Evolutionary conservation across 441 rosid species (phyloP).

Genomic region (Flueggea neowawraea): DNA sequence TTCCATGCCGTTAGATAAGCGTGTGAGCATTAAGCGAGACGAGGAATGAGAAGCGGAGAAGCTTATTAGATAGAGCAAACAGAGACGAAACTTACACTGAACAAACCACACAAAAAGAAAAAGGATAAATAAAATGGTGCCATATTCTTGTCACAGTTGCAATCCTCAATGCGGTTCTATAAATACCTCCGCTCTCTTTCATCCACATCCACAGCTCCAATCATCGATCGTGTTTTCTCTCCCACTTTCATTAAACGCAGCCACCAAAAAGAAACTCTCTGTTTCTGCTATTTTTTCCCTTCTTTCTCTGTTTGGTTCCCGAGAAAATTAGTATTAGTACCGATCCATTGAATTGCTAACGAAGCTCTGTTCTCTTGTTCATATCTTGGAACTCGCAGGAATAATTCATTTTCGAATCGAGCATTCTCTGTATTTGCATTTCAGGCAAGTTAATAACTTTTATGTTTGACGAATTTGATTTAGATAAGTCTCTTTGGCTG

Average conservation of each 20-base stretch:
- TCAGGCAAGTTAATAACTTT: conserved; percentile 31
- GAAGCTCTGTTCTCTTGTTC: conserved; percentile 13
- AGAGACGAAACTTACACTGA: not conserved
- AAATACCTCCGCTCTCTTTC: conserved; percentile 37
- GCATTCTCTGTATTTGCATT: conserved; percentile 30
- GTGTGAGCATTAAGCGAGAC: no score
- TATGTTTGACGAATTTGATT: not conserved
- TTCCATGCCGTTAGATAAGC: conserved; percentile 8
- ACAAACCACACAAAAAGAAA: not conserved
- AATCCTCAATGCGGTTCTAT: conserved; percentile 28
- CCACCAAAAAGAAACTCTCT: conserved; percentile 7
- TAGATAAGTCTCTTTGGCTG: no score
- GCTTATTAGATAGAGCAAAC: conserved; percentile 1
- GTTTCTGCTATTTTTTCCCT: conserved; percentile 26
- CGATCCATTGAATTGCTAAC: no score
- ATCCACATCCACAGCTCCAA: conserved; percentile 18
- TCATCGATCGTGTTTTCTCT: conserved; percentile 5
- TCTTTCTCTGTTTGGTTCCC: not conserved
- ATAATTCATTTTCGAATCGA: conserved; percentile 17
- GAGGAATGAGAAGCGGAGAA: not conserved
- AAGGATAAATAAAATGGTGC: conserved; percentile 33
- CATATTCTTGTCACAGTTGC: conserved; percentile 31
- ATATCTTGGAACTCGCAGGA: conserved; percentile 38
- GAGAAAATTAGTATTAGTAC: not conserved
- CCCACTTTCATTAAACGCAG: not conserved